phyloP scores from a whole-genome alignment of 1,284 basidiomycete genomes.

The Pseudomicrostroma phylloplanum region DNA sequence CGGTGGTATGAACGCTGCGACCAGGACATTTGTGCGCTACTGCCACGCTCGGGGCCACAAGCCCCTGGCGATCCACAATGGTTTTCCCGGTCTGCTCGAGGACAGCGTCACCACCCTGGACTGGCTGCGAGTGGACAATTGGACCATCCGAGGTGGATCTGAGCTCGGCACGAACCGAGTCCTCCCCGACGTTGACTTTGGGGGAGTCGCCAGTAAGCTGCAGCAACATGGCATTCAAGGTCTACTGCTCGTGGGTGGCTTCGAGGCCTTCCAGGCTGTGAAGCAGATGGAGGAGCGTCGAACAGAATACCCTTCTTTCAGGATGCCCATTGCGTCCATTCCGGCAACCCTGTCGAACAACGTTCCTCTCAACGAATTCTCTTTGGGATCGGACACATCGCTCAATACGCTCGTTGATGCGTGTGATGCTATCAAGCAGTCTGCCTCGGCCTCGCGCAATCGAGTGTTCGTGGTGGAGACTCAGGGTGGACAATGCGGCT shows the following conservation, averaged over 20 bases:
- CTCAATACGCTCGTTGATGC: constrained; percentile 95
- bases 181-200: constrained; percentile 77
- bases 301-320: constrained; percentile 77
- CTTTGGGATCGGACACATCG: constrained; percentile 87
- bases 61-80: constrained; percentile 85
- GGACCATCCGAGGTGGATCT: constrained; percentile 94
- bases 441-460: constrained; percentile 87
- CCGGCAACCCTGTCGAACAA: constrained; percentile 92
- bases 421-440: constrained; percentile 97
- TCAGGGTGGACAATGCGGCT: constrained; percentile 92
- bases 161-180: constrained; percentile 94
- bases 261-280: constrained; percentile 82
- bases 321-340: constrained; percentile 53
- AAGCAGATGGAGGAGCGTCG: constrained; percentile 72
- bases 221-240: constrained; percentile 77
- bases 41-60: constrained; percentile 86
- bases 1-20: constrained; percentile 97
- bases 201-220: constrained; percentile 73
- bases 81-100: constrained; percentile 86
- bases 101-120: constrained; percentile 76
- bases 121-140: constrained; percentile 96
- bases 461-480: constrained; percentile 96
- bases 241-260: constrained; percentile 86
- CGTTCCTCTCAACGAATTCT: constrained; percentile 92
- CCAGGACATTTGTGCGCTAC: constrained; percentile 85